Percentiles rank a stretch among this genome's conserved stretches.
phyloP scores from a whole-genome alignment of 495 filamentous ascomycete species.

The Penicillium pancosmium region DNA sequence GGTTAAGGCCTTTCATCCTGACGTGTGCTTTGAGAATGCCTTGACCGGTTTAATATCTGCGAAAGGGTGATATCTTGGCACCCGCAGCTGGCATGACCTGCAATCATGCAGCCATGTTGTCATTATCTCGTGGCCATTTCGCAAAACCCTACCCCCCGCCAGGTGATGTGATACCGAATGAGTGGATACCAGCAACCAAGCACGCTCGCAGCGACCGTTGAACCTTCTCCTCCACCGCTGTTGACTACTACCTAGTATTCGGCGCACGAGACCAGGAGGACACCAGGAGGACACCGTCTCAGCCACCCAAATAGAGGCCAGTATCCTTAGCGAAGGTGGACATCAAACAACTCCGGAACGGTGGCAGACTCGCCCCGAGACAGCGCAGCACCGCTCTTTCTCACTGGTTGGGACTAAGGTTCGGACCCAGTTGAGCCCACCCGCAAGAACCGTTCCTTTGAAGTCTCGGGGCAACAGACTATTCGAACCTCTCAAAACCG shows the following conservation, averaged over 20 bases:
- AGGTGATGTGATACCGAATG: background rate
- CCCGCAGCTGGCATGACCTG: background rate
- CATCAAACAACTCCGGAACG: constrained; percentile 6
- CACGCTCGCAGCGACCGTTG: constrained; percentile 7
- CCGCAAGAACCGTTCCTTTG: constrained; percentile 8
- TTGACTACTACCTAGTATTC: background rate
- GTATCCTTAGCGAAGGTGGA: constrained; percentile 10
- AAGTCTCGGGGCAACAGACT: background rate
- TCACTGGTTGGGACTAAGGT: constrained; percentile 15
- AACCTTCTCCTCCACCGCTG: constrained; percentile 2
- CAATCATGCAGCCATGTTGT: background rate
- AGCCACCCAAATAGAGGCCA: constrained; percentile 8
- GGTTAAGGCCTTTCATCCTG: background rate
- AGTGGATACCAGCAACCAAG: background rate
- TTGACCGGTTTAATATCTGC: background rate
- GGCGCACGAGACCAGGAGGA: background rate
- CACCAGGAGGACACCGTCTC: constrained; percentile 1
- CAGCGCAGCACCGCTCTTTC: constrained; percentile 12
- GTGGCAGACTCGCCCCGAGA: constrained; percentile 17
- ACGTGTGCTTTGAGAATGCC: background rate
- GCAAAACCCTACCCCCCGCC: background rate
- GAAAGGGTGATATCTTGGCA: constrained; percentile 1
- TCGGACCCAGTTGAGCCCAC: constrained; percentile 5
- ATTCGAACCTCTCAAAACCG: background rate
- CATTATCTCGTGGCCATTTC: constrained; percentile 1